Percentiles rank a stretch among this genome's conserved stretches.
Evolutionary conservation across 164 flowering plant genomes (phyloP).

Genomic region (Warburgia ugandensis): DNA sequence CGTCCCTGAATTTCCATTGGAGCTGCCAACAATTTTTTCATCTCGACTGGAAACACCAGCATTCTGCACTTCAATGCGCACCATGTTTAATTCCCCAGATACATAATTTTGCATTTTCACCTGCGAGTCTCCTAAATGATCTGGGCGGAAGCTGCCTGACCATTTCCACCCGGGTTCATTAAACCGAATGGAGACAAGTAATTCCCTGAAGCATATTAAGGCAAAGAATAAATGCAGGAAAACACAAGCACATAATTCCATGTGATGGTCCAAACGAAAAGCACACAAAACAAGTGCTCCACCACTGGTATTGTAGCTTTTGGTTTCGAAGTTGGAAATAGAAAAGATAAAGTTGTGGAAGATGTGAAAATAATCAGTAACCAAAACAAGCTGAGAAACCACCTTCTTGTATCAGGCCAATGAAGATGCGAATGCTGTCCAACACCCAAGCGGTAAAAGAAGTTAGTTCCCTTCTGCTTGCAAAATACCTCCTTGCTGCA

Average conservation of each 20-base stretch:
- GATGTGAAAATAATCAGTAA: neutral
- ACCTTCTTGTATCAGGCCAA: constrained; percentile 80
- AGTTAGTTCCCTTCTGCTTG: constrained; percentile 86
- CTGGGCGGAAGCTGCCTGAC: constrained; percentile 97
- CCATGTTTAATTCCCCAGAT: constrained; percentile 47
- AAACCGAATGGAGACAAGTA: constrained; percentile 74
- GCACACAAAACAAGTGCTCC: no score
- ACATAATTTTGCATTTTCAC: constrained; percentile 77
- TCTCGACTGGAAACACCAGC: constrained; percentile 65
- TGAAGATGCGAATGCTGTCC: constrained; percentile 81
- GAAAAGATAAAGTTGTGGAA: no score
- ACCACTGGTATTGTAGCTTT: no score
- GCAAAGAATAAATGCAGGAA: neutral
- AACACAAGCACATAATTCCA: no score
- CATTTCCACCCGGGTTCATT: constrained; percentile 94
- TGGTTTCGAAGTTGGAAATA: no score
- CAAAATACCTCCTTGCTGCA: constrained; percentile 65
- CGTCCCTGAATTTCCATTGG: constrained; percentile 76
- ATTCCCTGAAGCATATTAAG: constrained; percentile 50
- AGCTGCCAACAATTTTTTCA: constrained; percentile 61
- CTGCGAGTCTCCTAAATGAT: constrained; percentile 89
- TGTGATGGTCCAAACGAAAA: no score
- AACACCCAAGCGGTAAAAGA: constrained; percentile 34
- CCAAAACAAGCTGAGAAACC: neutral
- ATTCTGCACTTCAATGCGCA: constrained; percentile 88